These are phyloP conservation scores for Globisporangium polare DNA, from an alignment of 352 stramenopile genomes.

Conservation along the genomic window DNA sequence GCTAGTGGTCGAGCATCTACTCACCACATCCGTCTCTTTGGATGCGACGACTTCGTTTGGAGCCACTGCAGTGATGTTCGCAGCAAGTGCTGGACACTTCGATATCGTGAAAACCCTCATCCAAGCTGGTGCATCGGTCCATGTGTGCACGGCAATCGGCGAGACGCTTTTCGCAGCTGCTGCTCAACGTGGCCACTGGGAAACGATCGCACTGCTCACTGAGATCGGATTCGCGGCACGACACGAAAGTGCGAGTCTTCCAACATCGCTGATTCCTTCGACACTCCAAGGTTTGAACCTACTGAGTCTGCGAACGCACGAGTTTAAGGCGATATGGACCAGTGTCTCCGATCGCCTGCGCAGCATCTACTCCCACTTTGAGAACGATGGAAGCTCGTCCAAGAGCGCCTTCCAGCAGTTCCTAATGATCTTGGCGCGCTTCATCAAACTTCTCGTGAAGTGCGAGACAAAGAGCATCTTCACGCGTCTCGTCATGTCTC, in stretches of 20 bases:
- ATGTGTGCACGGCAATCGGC: not conserved
- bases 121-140: not conserved
- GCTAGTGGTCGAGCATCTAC: not conserved
- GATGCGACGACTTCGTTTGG: not conserved
- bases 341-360: not conserved
- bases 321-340: conserved; percentile 1
- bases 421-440: too few relatives aligned
- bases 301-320: too few relatives aligned
- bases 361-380: not conserved
- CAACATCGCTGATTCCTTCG: not conserved
- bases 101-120: not conserved
- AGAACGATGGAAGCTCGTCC: too few relatives aligned
- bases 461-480: too few relatives aligned
- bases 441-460: too few relatives aligned
- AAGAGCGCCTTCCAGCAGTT: too few relatives aligned
- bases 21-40: not conserved
- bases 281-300: not conserved
- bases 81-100: not conserved
- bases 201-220: not conserved
- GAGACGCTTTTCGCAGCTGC: not conserved
- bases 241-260: not conserved
- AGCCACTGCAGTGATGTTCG: not conserved
- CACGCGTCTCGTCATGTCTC: too few relatives aligned
- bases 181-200: not conserved
- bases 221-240: not conserved